These are phyloP conservation scores for Camellia oleifera DNA, from an alignment of 179 eudicot species.

Conservation along the genomic window DNA sequence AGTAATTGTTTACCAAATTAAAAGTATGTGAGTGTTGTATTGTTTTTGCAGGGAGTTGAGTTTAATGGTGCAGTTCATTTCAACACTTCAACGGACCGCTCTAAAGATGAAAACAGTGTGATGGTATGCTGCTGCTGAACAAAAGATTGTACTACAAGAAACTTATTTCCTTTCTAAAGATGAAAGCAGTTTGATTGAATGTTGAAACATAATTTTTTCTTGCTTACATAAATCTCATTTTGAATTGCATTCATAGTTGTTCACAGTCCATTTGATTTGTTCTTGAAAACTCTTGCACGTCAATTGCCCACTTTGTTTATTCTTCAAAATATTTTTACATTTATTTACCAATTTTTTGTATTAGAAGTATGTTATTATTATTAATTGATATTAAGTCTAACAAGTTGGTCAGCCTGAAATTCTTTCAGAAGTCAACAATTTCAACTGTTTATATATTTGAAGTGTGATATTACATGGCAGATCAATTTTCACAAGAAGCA, in stretches of 20 bases:
- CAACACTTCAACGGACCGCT: constrained; percentile 9
- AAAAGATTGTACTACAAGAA: background rate
- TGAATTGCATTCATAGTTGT: background rate
- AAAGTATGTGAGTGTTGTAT: background rate
- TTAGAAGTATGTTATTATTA: background rate
- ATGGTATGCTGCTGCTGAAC: constrained; percentile 5
- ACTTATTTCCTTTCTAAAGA: background rate
- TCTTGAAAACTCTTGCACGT: background rate
- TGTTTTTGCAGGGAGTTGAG: constrained; percentile 11
- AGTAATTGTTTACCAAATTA: background rate
- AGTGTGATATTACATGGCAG: constrained; percentile 26
- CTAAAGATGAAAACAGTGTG: constrained; percentile 6
- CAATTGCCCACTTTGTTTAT: background rate
- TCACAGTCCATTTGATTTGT: background rate
- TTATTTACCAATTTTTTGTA: background rate
- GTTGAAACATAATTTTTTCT: background rate
- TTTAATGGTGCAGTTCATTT: constrained; percentile 3
- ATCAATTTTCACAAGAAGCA: constrained; percentile 37
- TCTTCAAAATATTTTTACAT: background rate
- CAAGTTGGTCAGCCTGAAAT: background rate
- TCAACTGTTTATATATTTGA: background rate
- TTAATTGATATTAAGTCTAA: background rate
- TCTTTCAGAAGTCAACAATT: background rate
- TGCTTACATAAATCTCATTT: no score
- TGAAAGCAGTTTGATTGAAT: background rate